These are phyloP conservation scores for Prunus mume DNA, from an alignment of 306 rosid species.

Conservation along the genomic window DNA sequence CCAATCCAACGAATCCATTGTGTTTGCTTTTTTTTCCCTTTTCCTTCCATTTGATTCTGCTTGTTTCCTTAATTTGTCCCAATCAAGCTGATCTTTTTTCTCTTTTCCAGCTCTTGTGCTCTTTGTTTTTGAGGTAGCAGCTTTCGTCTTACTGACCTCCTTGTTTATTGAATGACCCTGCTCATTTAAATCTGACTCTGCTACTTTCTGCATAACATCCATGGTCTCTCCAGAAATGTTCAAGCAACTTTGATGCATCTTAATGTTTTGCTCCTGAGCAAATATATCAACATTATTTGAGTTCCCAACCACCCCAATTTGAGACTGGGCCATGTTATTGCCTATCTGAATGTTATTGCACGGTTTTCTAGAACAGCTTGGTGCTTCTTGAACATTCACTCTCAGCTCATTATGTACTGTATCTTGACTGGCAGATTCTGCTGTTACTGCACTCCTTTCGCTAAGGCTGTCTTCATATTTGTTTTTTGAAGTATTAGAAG, in stretches of 20 bases:
- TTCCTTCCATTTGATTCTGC: slow-evolving; percentile 58
- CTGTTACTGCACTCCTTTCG: slow-evolving; percentile 42
- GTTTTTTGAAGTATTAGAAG: slow-evolving; percentile 39
- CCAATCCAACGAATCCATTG: slow-evolving; percentile 96
- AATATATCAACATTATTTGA: slow-evolving; percentile 19
- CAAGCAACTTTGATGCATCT: slow-evolving; percentile 23
- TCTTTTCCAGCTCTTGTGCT: slow-evolving; percentile 47
- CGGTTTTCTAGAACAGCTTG: slow-evolving; percentile 21
- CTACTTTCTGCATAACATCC: slow-evolving; percentile 33
- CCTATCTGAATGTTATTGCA: slow-evolving; percentile 23
- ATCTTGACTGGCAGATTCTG: slow-evolving; percentile 45
- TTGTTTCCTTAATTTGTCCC: slow-evolving; percentile 72
- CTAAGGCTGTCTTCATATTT: slow-evolving; percentile 39
- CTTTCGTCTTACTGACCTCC: slow-evolving; percentile 44
- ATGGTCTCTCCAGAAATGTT: slow-evolving; percentile 32
- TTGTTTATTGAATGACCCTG: slow-evolving; percentile 34
- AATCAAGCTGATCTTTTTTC: slow-evolving; percentile 41
- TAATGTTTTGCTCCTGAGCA: slow-evolving; percentile 19
- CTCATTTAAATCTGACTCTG: slow-evolving; percentile 31
- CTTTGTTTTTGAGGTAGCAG: slow-evolving; percentile 42
- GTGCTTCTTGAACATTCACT: slow-evolving; percentile 23
- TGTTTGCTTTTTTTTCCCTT: slow-evolving; percentile 54
- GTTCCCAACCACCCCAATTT: slow-evolving; percentile 28
- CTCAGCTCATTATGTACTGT: slow-evolving; percentile 17
- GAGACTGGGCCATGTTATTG: slow-evolving; percentile 33